Evolutionary conservation across 192 early-diverging fungal genomes (phyloP).

Genomic region (Coemansia sp.): DNA sequence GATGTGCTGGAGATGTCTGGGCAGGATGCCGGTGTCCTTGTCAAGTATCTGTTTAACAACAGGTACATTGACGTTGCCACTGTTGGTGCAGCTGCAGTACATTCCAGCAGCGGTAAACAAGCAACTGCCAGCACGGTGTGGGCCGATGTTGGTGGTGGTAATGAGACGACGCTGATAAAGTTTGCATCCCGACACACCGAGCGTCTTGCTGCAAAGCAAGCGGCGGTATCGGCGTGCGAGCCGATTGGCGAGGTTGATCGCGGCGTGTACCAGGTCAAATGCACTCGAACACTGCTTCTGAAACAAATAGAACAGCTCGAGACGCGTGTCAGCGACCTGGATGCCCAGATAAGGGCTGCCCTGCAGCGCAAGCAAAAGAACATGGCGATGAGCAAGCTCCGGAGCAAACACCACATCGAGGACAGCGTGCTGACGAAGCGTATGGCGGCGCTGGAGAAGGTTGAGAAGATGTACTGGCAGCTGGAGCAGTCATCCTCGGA

Average conservation of each 20-base stretch:
- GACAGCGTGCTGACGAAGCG: constrained; percentile 21
- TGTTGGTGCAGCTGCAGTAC: neutral
- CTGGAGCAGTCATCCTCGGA: constrained; percentile 44
- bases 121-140: neutral
- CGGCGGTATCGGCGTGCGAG: neutral
- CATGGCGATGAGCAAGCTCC: constrained; percentile 22
- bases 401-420: constrained; percentile 26
- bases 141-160: neutral
- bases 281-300: constrained; percentile 13
- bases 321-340: constrained; percentile 19
- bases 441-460: constrained; percentile 17
- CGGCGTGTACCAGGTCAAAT: constrained; percentile 28
- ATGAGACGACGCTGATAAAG: constrained; percentile 24
- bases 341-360: constrained; percentile 9
- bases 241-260: constrained; percentile 27
- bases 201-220: neutral
- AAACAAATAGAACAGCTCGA: constrained; percentile 26
- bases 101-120: neutral
- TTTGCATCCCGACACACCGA: constrained; percentile 19
- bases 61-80: constrained; percentile 10
- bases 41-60: constrained; percentile 18
- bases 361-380: constrained; percentile 14
- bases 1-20: constrained; percentile 2
- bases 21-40: constrained; percentile 17
- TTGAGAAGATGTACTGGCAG: constrained; percentile 28